Evolutionary conservation across 2,329 filamentous ascomycete species (phyloP), one percentile per base, ranked within the genome.

Genomic region (Colletotrichum brevisporum): DNA sequence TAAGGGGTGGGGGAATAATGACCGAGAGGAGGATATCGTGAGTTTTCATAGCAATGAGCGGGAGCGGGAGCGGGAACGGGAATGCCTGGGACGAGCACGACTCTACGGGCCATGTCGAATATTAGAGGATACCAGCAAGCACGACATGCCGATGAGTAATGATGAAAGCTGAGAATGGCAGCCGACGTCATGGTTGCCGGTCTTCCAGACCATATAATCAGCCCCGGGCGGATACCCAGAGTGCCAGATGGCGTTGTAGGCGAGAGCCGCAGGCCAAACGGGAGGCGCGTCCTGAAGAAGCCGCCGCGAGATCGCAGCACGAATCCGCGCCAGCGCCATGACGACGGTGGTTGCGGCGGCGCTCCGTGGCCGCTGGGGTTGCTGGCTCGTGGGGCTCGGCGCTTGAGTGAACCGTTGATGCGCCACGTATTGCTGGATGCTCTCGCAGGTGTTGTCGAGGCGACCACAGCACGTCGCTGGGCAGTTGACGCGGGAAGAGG

Each of bases 1-100:
- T 79, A 75, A 26, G 18, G 6, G 10, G 12, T 27, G 36, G 5
- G 24, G 2, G 50, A 16, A 9, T 8, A 3, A 24, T 47, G 43
- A 16, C 8, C 1, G 8, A 15, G 16, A 15, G 54, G 12, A 18
- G 39, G 21, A 13, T 47, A 16, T 54, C 36, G 56, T 16, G 67
- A 67, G 12, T 63, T n/a, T 57, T 45, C 52, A 50, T 63, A 58
- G 48, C 21, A 43, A 43, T 43, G 52, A 58, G 43, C 12, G 47
- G 41, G 48, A 31, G 18, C 26, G 41, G 41, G 52, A 58, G 26
- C 6, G 48, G 43, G 48, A 31, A 21, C 31, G 27, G 39, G 24
- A 5, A n/a, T 12, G n/a, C 27, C 52, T 21, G 26, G 2, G 24
- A 24, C 16, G 48, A 10, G 36, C 26, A 26, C 2, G 31, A 12